Base-by-base conservation (phyloP, 139 green algal species). In the Mesostigma viride region DNA sequence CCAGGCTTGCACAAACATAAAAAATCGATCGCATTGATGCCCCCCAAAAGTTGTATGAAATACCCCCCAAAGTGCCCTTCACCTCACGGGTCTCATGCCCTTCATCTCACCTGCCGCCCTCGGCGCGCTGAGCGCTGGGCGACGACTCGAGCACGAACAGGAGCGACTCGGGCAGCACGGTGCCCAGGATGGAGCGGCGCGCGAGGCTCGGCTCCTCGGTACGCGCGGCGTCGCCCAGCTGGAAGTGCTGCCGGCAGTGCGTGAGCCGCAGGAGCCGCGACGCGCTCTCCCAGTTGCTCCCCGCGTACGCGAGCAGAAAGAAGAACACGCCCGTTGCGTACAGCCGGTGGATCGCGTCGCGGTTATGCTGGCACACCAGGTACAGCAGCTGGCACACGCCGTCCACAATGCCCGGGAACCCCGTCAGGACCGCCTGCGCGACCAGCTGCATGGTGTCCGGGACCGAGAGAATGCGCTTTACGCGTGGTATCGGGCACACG, bases 251-350 rank as follows among this genome's bases (percentile, higher is more conserved):
- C 11, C 24, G n/a, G 4, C 4, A 30, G 51, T 61, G 51, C 6
- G 51, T 31, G 51, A 14, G 8, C 8, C n/a, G 5, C 51, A 61
- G 68, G 53, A 96, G 82, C 1, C 30, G 46, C 0, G 84, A 82
- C 0, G 88, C 45, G 65, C 89, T 82, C 2, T 36, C 31, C 36
- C 95, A 74, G 77, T 96, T 92, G 68, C 73, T 86, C 46, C 91
- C 91, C 35, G 74, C 72, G 75, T 97, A 96, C 1, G 86, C 81
- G 22, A 97, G 77, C 0, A 69, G 74, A 58, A 96, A 97, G 77
- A 90, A 94, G 68, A 90, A 90, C 1, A 79, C 35, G 46, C 91
- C 91, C 0, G 88, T 96, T 30, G 80, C 74, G 75, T 95, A 92
- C 47, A 97, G 80, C 27, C 76, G 67, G 1, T 73, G 63, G 64